Evolutionary conservation across 371 early-diverging fungal genomes (phyloP).

Genomic region (Circinella umbellata): DNA sequence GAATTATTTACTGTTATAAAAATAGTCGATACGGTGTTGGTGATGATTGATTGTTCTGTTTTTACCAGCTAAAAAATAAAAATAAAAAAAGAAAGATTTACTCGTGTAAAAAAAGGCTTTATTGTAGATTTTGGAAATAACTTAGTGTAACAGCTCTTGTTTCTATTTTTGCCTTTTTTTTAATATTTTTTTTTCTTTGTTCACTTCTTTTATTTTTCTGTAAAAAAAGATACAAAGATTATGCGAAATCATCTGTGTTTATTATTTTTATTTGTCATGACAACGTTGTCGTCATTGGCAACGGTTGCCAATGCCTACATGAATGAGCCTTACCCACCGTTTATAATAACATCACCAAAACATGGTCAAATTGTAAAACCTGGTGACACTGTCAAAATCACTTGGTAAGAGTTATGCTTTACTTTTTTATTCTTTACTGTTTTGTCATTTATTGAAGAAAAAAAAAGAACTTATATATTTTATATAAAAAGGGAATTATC

Average conservation of each 20-base stretch:
- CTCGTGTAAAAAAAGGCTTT: background rate
- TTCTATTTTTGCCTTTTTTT: conserved; percentile 5
- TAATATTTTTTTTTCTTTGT: conserved; percentile 8
- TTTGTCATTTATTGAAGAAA: too few species aligned
- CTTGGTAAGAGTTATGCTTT: conserved; percentile 17
- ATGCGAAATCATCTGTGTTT: conserved; percentile 3
- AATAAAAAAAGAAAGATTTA: background rate
- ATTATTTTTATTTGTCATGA: background rate
- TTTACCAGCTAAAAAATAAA: background rate
- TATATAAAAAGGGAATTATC: conserved; percentile 22
- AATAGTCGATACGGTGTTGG: conserved; percentile 50
- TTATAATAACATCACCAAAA: conserved; percentile 24
- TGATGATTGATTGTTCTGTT: conserved; percentile 24
- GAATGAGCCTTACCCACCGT: conserved; percentile 26
- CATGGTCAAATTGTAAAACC: conserved; percentile 16
- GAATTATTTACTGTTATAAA: conserved; percentile 1
- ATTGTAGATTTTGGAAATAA: background rate
- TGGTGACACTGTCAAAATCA: conserved; percentile 22
- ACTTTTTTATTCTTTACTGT: background rate
- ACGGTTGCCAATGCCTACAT: conserved; percentile 4
- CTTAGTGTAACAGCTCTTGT: background rate
- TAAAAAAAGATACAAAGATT: background rate
- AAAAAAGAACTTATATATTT: background rate
- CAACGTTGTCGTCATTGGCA: background rate
- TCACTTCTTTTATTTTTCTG: conserved; percentile 9